Conservation (phyloP, 345 rosid genomes). For the Erysimum cheiranthoides region DNA sequence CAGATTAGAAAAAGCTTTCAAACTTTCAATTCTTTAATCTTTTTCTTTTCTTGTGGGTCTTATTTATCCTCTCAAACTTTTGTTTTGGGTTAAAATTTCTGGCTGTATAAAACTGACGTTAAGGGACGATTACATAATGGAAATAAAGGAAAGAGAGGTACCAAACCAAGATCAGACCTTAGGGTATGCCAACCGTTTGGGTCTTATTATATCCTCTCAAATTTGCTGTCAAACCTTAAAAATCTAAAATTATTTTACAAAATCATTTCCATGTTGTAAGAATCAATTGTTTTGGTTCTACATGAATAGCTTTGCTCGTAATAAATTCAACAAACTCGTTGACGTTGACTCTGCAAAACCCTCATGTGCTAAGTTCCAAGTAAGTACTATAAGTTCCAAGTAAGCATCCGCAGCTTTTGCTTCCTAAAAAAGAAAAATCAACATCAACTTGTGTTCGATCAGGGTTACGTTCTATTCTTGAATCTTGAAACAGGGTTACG, state of each 20-base stretch:
- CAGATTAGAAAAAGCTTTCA: constrained; percentile 1
- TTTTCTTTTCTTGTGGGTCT: background rate
- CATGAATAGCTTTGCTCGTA: constrained; percentile 12
- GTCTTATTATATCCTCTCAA: constrained; percentile 28
- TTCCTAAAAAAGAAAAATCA: background rate
- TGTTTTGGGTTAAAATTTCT: background rate
- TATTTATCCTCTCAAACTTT: background rate
- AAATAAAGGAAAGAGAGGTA: constrained; percentile 21
- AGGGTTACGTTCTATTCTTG: no score
- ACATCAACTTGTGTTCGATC: constrained; percentile 16
- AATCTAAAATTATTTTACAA: background rate
- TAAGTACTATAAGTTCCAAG: constrained; percentile 16
- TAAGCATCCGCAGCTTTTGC: background rate
- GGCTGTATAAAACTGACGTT: constrained; percentile 20
- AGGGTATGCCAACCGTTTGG: constrained; percentile 28
- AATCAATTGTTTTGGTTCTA: constrained; percentile 30
- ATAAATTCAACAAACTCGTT: constrained; percentile 22
- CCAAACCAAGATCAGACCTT: constrained; percentile 24
- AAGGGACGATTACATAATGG: constrained; percentile 7
- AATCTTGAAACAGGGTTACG: constrained; percentile 55
- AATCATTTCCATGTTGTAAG: constrained; percentile 18
- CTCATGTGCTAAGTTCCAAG: constrained; percentile 30
- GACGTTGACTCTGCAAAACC: constrained; percentile 35
- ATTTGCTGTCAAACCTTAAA: constrained; percentile 32
- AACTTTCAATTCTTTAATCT: constrained; percentile 7